Base-by-base conservation (phyloP, 179 eudicot species). In the Sideroxylon spinosum region DNA sequence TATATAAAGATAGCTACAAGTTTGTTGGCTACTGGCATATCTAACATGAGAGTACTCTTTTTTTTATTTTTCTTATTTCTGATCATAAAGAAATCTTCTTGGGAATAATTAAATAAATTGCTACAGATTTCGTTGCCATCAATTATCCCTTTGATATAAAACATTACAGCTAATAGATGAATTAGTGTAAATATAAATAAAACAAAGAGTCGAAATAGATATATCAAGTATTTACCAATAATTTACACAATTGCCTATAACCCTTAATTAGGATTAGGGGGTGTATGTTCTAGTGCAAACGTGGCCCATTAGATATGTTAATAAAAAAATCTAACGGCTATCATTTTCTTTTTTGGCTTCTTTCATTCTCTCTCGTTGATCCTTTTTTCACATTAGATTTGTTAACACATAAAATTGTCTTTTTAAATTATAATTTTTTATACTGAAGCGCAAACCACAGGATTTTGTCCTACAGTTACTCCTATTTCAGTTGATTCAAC, bases 161-260 rank as follows among this genome's bases (percentile, higher is more conserved):
- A 77, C 87, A 85, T 62, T 73, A 82, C 85, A 85, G 87, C 82
- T 82, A 76, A 59, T 71, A 63, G n/a, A 14, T 70, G 55, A 69
- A 60, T 59, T 32, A n/a, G 17, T 16, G 14, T 65, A 9, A 12
- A 13, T 11, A 13, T 32, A 29, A 16, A 66, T 32, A 3, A 12
- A 11, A 63, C 1, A 9, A 13, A 20, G 32, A 6, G 17, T 63
- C 25, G 3, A 26, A 63, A 23, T 23, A 37, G 3, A 26, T 63
- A 62, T 20, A 23, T 63, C 6, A 63, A 63, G 37, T 26, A 63
- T 23, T 17, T 11, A 63, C 16, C 37, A 63, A 3, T 23, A 63
- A 26, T 60, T 60, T 5, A 60, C 2, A 63, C 26, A 23, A 63
- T 26, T 9, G 14, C 19, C 16, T 25, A 26, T 3, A 6, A 7